Evolutionary conservation across 768 basidiomycete species (phyloP).

Genomic region (Leccinum arenicola): DNA sequence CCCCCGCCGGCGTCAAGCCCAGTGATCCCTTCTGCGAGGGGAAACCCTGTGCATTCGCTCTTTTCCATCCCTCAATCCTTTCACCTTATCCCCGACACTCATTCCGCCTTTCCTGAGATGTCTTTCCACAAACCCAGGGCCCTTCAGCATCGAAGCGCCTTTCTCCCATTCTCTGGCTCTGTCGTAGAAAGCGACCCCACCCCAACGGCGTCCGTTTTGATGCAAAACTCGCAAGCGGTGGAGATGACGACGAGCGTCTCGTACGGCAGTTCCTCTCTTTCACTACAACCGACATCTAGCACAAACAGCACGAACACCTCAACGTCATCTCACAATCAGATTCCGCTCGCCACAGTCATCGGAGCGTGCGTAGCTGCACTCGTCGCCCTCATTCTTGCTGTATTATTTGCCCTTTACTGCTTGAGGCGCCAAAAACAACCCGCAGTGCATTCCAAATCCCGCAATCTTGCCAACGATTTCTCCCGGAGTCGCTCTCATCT

Average conservation of each 20-base stretch:
- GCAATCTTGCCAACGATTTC: slow-evolving; percentile 42
- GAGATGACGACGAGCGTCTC: slow-evolving; percentile 9
- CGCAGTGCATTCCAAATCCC: slow-evolving; percentile 27
- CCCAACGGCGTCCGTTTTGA: slow-evolving; percentile 25
- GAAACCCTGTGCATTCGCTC: slow-evolving; percentile 13
- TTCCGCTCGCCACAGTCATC: slow-evolving; percentile 49
- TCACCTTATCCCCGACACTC: slow-evolving; percentile 1
- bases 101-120: slow-evolving; percentile 14
- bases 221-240: slow-evolving; percentile 16
- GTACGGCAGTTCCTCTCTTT: slow-evolving; percentile 4
- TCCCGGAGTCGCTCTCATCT: slow-evolving; percentile 41
- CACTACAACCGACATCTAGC: slow-evolving; percentile 7
- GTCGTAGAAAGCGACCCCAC: slow-evolving; percentile 22
- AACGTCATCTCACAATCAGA: slow-evolving; percentile 17
- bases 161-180: slow-evolving; percentile 22
- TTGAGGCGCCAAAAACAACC: slow-evolving; percentile 40
- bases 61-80: slow-evolving; percentile 8
- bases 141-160: slow-evolving; percentile 15
- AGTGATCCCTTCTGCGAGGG: slow-evolving; percentile 25
- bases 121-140: slow-evolving; percentile 4
- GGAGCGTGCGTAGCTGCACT: slow-evolving; percentile 64
- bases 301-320: slow-evolving; percentile 1
- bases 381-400: slow-evolving; percentile 43
- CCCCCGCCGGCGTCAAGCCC: too few species aligned
- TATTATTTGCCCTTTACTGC: slow-evolving; percentile 54